phyloP scores from a whole-genome alignment of 2,329 filamentous ascomycete genomes.

The Stagonosporopsis tanaceti region DNA sequence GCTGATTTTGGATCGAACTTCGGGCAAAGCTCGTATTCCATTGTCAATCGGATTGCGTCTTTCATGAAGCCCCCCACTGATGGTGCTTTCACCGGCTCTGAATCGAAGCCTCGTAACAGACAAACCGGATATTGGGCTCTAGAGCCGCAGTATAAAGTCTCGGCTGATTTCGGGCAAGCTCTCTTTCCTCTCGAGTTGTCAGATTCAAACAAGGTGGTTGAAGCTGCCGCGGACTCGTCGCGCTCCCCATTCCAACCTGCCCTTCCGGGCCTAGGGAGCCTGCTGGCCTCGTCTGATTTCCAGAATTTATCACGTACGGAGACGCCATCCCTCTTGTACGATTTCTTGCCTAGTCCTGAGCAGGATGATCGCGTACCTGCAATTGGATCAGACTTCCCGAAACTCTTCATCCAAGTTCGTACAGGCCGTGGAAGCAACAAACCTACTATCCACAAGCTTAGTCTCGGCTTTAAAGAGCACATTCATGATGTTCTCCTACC shows the following conservation, averaged over 20 bases:
- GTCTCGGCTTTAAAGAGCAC: slow-evolving; percentile 32
- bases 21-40: slow-evolving; percentile 4
- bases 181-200: slow-evolving; percentile 31
- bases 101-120: slow-evolving; percentile 6
- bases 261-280: slow-evolving; percentile 32
- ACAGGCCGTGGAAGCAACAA: slow-evolving; percentile 20
- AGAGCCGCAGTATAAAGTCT: slow-evolving; percentile 25
- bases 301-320: slow-evolving; percentile 14
- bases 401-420: slow-evolving; percentile 34
- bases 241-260: slow-evolving; percentile 26
- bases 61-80: slow-evolving; percentile 8
- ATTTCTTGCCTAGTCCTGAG: slow-evolving; percentile 34
- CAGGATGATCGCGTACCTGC: slow-evolving; percentile 15
- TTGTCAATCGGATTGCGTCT: slow-evolving; percentile 8
- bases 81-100: slow-evolving; percentile 1
- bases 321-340: slow-evolving; percentile 31
- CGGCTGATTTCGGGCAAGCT: slow-evolving; percentile 36
- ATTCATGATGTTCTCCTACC: slow-evolving; percentile 44
- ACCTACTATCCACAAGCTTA: slow-evolving; percentile 30
- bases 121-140: slow-evolving; percentile 26
- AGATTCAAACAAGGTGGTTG: slow-evolving; percentile 1
- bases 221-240: slow-evolving; percentile 7
- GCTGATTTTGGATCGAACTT: not conserved
- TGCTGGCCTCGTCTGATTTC: slow-evolving; percentile 30
- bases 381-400: slow-evolving; percentile 31